These are phyloP conservation scores for Ceratocystis diversiconidia DNA, from an alignment of 2,329 filamentous ascomycete genomes.

Conservation along the genomic window DNA sequence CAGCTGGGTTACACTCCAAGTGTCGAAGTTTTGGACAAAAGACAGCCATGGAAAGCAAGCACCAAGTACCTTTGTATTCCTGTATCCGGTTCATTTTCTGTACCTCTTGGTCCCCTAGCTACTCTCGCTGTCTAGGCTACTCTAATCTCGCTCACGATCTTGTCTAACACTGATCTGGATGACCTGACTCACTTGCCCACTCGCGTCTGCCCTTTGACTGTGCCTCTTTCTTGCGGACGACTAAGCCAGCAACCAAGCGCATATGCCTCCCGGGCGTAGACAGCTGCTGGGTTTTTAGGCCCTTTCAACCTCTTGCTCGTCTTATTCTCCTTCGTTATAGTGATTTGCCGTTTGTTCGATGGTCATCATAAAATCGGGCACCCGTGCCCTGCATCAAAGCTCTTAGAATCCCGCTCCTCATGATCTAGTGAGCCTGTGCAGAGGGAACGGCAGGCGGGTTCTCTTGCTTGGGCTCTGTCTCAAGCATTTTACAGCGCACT, in stretches of 20 bases:
- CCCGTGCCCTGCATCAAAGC: conserved; percentile 1
- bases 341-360: neutral
- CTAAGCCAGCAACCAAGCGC: neutral
- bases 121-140: neutral
- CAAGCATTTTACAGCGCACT: neutral
- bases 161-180: neutral
- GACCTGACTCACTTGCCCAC: neutral
- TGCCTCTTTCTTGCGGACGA: neutral
- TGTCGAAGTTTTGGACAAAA: no score
- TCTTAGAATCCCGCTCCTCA: neutral
- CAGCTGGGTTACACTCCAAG: no score
- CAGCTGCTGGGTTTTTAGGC: neutral
- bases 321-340: neutral
- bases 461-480: neutral
- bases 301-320: neutral
- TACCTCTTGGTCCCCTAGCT: neutral
- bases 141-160: conserved; percentile 3
- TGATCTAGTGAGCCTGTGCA: neutral
- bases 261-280: neutral
- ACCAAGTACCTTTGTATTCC: neutral
- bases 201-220: neutral
- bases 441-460: neutral
- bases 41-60: neutral
- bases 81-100: neutral
- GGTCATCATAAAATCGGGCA: conserved; percentile 2